Percentiles rank a stretch among this genome's conserved stretches.
Conservation (phyloP, 148 eudicot genomes). For the Vaccinium corymbosum region DNA sequence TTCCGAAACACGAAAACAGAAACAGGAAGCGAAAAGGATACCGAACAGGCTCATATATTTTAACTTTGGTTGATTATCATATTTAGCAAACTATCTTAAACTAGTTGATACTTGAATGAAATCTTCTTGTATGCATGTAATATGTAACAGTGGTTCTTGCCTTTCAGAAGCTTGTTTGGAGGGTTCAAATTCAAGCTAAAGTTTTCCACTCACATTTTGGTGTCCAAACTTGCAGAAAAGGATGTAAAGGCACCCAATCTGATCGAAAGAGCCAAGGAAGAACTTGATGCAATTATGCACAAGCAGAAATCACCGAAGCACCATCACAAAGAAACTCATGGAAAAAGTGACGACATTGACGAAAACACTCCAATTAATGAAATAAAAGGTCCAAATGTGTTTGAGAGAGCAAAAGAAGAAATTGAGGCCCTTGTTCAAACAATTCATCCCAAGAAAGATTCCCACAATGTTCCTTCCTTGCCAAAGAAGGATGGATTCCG, state of each 20-base stretch:
- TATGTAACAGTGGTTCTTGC: neutral
- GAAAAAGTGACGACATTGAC: slow-evolving; percentile 31
- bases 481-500: slow-evolving; percentile 38
- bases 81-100: neutral
- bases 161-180: neutral
- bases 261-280: slow-evolving; percentile 27
- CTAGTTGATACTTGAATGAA: neutral
- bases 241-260: slow-evolving; percentile 27
- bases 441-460: slow-evolving; percentile 38
- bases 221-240: slow-evolving; percentile 18
- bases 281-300: slow-evolving; percentile 17
- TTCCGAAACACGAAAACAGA: neutral
- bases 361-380: slow-evolving; percentile 36
- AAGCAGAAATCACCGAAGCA: slow-evolving; percentile 2
- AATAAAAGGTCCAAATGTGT: slow-evolving; percentile 49
- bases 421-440: slow-evolving; percentile 44
- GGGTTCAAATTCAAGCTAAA: neutral
- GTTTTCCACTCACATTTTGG: slow-evolving; percentile 1
- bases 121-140: neutral
- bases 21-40: neutral
- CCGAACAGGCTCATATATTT: neutral
- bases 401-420: slow-evolving; percentile 58
- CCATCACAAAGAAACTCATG: slow-evolving; percentile 53
- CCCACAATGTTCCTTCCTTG: neutral
- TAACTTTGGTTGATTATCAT: neutral